Conservation (phyloP, 1,284 basidiomycete species). For the Chalciporus sp. region DNA sequence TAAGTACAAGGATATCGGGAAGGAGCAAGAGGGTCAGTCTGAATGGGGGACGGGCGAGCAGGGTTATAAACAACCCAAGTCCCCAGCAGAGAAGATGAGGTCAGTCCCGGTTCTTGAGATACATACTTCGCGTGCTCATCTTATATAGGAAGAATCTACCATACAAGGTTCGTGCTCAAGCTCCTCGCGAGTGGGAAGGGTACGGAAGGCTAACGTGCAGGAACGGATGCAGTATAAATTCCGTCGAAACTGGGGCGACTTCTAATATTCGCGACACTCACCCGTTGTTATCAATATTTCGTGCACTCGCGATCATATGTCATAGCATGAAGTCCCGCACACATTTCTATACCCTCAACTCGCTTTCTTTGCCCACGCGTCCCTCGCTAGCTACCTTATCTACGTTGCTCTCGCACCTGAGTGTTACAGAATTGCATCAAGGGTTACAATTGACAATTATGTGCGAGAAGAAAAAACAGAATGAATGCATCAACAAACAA, state of each 20-base stretch:
- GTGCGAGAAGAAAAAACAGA: not conserved
- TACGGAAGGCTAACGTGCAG: conserved; percentile 48
- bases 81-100: conserved; percentile 71
- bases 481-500: not conserved
- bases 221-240: conserved; percentile 83
- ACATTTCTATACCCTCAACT: conserved; percentile 34
- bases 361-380: conserved; percentile 7
- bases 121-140: not conserved
- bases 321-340: conserved; percentile 8
- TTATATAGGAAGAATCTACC: conserved; percentile 68
- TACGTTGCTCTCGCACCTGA: not conserved
- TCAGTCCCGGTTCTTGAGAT: conserved; percentile 32
- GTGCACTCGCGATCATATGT: conserved; percentile 5
- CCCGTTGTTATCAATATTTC: conserved; percentile 11
- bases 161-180: conserved; percentile 69
- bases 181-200: conserved; percentile 1
- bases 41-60: conserved; percentile 74
- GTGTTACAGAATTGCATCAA: conserved; percentile 4
- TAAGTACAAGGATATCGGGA: conserved; percentile 57
- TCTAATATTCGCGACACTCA: conserved; percentile 43
- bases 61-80: conserved; percentile 76
- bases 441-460: conserved; percentile 9
- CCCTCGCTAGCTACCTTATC: not conserved
- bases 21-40: conserved; percentile 51
- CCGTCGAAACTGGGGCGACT: conserved; percentile 82